Conservation (phyloP, 2,329 filamentous ascomycete species). For the Onygenales sp. region DNA sequence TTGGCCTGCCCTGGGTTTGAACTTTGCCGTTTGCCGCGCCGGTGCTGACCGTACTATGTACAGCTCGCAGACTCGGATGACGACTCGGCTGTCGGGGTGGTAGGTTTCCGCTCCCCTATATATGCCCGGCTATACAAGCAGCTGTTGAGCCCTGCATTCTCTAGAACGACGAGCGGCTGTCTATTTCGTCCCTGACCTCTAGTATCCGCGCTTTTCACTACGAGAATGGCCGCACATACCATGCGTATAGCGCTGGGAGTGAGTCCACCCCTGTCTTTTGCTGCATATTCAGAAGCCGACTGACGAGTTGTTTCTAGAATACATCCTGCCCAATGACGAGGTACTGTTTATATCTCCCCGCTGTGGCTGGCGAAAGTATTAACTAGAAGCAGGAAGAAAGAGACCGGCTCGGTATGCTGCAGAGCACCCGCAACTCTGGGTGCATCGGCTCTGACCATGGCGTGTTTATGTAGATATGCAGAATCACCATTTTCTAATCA, state of each 20-base stretch:
- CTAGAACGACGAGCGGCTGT: neutral
- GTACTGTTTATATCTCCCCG: neutral
- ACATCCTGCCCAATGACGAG: slow-evolving; percentile 11
- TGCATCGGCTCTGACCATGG: neutral
- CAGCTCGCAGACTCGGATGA: slow-evolving; percentile 1
- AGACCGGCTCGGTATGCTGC: neutral
- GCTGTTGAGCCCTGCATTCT: neutral
- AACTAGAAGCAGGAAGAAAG: neutral
- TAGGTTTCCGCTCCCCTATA: neutral
- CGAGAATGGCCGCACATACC: slow-evolving; percentile 17
- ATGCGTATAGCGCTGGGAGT: slow-evolving; percentile 13
- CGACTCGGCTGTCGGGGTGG: neutral
- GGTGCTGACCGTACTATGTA: neutral
- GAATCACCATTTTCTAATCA: slow-evolving; percentile 21
- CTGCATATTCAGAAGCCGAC: neutral
- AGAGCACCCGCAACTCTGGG: neutral
- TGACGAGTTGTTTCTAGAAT: neutral
- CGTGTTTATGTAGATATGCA: slow-evolving; percentile 3
- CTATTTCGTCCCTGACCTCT: neutral
- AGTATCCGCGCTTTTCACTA: neutral
- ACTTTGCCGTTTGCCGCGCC: neutral
- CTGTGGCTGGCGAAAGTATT: neutral
- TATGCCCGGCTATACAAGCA: neutral
- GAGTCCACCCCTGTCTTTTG: neutral
- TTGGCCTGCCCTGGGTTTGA: neutral